Percentiles rank a stretch among this genome's conserved stretches.
phyloP scores from a whole-genome alignment of 441 rosid species.

The Gossypium gossypioides region DNA sequence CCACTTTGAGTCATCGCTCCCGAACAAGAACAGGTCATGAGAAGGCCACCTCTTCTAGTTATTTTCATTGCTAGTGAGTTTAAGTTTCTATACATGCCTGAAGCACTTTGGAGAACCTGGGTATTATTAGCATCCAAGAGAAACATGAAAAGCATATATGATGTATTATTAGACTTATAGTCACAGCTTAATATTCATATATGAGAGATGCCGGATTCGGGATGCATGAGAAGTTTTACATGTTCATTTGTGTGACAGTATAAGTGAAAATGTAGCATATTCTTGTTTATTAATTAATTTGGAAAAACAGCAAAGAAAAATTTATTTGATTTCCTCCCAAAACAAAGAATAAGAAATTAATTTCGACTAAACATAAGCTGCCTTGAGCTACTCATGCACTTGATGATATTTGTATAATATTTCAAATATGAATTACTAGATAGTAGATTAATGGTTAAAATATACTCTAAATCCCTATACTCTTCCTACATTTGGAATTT shows the following conservation, averaged over 20 bases:
- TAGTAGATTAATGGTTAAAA: not conserved
- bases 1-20: constrained; percentile 95
- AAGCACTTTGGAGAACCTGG: constrained; percentile 61
- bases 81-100: constrained; percentile 71
- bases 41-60: constrained; percentile 68
- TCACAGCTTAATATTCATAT: not conserved
- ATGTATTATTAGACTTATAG: not conserved
- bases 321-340: not conserved
- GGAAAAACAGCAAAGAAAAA: not conserved
- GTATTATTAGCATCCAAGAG: not conserved
- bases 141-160: not conserved
- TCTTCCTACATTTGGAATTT: too few relatives aligned
- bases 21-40: constrained; percentile 53
- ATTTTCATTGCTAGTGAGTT: constrained; percentile 73
- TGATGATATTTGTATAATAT: not conserved
- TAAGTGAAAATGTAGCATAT: not conserved
- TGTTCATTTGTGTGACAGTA: not conserved
- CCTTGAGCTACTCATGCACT: not conserved
- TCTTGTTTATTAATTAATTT: not conserved
- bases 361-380: not conserved
- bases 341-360: not conserved
- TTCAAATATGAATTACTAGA: not conserved
- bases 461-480: too few relatives aligned
- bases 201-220: not conserved
- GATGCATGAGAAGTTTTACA: not conserved